Conservation (phyloP, 2,329 filamentous ascomycete species). For the Decorospora gaudefroyi region DNA sequence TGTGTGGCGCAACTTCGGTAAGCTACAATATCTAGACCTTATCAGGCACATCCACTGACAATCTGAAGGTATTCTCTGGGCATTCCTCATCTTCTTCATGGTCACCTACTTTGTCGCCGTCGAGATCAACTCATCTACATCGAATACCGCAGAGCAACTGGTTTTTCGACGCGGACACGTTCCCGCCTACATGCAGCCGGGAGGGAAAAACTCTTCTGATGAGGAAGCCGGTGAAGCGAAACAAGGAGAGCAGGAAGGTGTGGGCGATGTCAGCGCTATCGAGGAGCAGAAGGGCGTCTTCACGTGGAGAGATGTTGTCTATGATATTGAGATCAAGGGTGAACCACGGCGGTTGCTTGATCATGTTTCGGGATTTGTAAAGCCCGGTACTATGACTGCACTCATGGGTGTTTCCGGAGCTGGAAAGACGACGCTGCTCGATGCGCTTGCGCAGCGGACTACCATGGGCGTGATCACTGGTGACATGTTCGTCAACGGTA, state of each 20-base stretch:
- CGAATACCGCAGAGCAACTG: constrained; percentile 69
- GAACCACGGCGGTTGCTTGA: constrained; percentile 59
- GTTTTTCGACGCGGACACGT: constrained; percentile 62
- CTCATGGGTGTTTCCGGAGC: constrained; percentile 48
- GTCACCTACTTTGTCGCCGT: constrained; percentile 64
- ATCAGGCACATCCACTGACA: neutral
- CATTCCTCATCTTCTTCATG: constrained; percentile 67
- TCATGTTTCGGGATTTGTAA: constrained; percentile 60
- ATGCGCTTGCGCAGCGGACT: constrained; percentile 43
- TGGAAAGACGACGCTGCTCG: constrained; percentile 47
- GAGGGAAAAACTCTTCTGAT: constrained; percentile 38
- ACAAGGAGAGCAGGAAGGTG: constrained; percentile 35
- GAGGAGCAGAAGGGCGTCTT: constrained; percentile 51
- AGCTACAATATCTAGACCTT: neutral
- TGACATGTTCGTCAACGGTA: constrained; percentile 48
- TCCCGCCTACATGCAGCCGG: constrained; percentile 47
- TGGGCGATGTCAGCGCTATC: constrained; percentile 48
- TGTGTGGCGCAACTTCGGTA: constrained; percentile 62
- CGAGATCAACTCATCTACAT: constrained; percentile 67
- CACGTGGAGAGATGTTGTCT: constrained; percentile 44
- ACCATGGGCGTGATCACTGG: constrained; percentile 48
- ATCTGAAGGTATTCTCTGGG: constrained; percentile 63
- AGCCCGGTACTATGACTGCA: constrained; percentile 57
- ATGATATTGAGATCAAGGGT: constrained; percentile 48
- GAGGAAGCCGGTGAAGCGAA: constrained; percentile 43